phyloP scores from a whole-genome alignment of 345 rosid genomes.

The Syzygium jambos region DNA sequence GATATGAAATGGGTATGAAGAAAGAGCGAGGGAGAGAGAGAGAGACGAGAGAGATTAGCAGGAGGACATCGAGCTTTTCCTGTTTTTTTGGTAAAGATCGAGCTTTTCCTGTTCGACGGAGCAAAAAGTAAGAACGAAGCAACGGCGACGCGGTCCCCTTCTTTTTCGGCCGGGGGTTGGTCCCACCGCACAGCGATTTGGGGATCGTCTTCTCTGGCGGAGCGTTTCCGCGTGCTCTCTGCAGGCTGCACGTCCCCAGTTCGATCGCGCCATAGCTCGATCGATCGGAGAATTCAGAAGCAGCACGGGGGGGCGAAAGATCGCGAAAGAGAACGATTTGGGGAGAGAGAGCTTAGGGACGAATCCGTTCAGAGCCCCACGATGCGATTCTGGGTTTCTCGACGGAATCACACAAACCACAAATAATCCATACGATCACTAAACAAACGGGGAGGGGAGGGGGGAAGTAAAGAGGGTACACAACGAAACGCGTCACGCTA shows the following conservation, averaged over 20 bases:
- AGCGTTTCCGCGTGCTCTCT: not conserved
- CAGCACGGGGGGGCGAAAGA: not conserved
- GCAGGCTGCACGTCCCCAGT: not conserved
- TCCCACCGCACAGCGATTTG: not conserved
- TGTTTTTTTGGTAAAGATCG: too few relatives aligned
- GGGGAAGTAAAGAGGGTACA: too few relatives aligned
- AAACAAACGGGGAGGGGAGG: not conserved
- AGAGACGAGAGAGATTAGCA: not conserved
- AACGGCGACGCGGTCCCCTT: not conserved
- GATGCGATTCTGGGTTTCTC: not conserved
- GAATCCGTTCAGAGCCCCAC: too few relatives aligned
- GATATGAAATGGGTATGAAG: not conserved
- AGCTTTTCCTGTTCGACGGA: not conserved
- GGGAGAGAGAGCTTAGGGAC: too few relatives aligned
- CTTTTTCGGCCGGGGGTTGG: not conserved
- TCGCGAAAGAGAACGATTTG: not conserved
- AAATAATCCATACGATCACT: not conserved
- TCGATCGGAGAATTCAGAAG: not conserved
- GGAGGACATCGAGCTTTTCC: not conserved
- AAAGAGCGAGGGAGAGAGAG: not conserved
- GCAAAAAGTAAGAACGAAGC: not conserved
- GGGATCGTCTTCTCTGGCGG: not conserved
- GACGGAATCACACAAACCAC: not conserved
- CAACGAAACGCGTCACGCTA: not conserved
- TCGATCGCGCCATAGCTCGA: not conserved